Conservation (phyloP, 805 yeast species). For the Ogataea degrootiae region DNA sequence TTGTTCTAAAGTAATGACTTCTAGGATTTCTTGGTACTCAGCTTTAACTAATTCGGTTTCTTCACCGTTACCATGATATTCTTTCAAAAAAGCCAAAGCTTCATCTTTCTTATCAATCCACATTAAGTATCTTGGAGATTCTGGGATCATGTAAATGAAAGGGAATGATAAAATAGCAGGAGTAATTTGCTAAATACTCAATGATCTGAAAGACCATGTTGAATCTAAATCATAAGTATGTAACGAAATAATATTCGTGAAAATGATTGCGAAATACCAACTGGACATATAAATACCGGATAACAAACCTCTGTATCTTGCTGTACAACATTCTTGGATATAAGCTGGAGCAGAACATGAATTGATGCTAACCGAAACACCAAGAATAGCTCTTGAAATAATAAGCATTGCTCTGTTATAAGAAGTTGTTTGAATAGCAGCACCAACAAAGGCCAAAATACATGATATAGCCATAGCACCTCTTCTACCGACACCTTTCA, state of each 20-base stretch:
- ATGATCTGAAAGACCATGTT: constrained; percentile 31
- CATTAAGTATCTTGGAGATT: constrained; percentile 31
- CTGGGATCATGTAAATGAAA: constrained; percentile 24
- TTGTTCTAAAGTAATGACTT: constrained; percentile 18
- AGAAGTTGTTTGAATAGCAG: constrained; percentile 35
- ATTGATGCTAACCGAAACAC: constrained; percentile 31
- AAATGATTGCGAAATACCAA: constrained; percentile 27
- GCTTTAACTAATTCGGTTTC: constrained; percentile 14
- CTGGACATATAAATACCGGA: constrained; percentile 26
- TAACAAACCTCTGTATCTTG: constrained; percentile 27
- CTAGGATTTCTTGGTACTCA: constrained; percentile 23
- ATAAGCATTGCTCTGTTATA: constrained; percentile 33
- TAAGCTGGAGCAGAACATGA: constrained; percentile 32
- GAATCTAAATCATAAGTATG: constrained; percentile 22
- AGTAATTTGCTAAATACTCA: constrained; percentile 24
- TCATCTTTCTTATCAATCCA: constrained; percentile 23
- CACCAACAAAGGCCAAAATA: constrained; percentile 28
- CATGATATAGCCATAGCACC: constrained; percentile 26
- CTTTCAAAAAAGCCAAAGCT: constrained; percentile 23
- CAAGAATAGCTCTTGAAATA: constrained; percentile 33
- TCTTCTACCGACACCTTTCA: constrained; percentile 25
- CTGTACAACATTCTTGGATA: constrained; percentile 31
- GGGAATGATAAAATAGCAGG: constrained; percentile 22
- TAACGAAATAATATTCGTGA: constrained; percentile 26
- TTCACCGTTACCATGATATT: constrained; percentile 22